A percentile compares a stretch with the other conserved stretches of the same genome.
Conservation (phyloP, 495 filamentous ascomycete species). For the Bacidia rubella region DNA sequence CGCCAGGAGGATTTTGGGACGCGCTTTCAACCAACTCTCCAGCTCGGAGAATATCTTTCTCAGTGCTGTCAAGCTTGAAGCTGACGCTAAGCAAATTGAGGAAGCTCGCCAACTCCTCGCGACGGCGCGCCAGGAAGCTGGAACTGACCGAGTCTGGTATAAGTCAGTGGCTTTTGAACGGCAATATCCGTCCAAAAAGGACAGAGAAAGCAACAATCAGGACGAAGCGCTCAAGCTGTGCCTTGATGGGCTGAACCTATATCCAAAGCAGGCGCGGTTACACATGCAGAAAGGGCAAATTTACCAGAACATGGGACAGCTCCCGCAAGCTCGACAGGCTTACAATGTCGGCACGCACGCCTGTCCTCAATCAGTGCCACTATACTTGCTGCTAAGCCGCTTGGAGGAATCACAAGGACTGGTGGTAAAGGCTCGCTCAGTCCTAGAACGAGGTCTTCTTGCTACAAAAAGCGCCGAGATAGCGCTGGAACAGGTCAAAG, state of each 20-base stretch:
- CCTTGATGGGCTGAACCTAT: constrained; percentile 74
- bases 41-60: constrained; percentile 97
- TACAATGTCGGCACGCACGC: constrained; percentile 82
- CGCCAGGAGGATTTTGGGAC: constrained; percentile 66
- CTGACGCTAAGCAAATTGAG: constrained; percentile 65
- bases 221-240: constrained; percentile 76
- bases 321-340: constrained; percentile 79
- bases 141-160: constrained; percentile 93
- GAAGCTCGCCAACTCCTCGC: constrained; percentile 69
- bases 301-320: constrained; percentile 65
- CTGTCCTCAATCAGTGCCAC: constrained; percentile 64
- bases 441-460: constrained; percentile 81
- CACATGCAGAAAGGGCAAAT: constrained; percentile 99
- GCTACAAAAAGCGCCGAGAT: constrained; percentile 72
- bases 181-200: constrained; percentile 25
- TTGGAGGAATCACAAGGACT: constrained; percentile 77
- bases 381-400: constrained; percentile 79
- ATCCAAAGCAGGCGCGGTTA: constrained; percentile 74
- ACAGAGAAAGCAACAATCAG: constrained; percentile 42
- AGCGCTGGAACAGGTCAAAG: constrained; percentile 81
- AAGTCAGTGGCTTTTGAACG: constrained; percentile 88
- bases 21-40: constrained; percentile 83
- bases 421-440: constrained; percentile 77
- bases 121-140: constrained; percentile 69
- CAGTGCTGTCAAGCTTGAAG: constrained; percentile 86